A percentile compares a stretch with the other conserved stretches of the same genome.
Evolutionary conservation across 2,329 filamentous ascomycete species (phyloP).

Genomic region (Proliferodiscus dingleyae): DNA sequence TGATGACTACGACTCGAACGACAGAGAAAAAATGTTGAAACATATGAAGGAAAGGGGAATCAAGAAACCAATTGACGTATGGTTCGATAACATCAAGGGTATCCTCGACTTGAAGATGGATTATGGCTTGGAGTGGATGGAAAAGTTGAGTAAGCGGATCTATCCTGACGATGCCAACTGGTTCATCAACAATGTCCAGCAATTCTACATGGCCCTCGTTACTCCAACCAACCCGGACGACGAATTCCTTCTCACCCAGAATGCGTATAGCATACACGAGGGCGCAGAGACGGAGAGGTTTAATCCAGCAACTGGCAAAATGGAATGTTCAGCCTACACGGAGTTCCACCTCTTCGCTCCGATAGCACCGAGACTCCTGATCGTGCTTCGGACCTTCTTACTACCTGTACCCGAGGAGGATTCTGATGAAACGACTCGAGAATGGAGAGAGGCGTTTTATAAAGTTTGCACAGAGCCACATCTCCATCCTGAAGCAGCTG

Average conservation of each 20-base stretch:
- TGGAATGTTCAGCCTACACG: not conserved
- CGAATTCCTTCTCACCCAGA: constrained; percentile 33
- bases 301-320: not conserved
- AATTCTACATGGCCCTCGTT: constrained; percentile 29
- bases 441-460: not conserved
- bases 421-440: not conserved
- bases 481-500: not conserved
- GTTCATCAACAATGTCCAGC: constrained; percentile 25
- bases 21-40: constrained; percentile 22
- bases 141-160: constrained; percentile 19
- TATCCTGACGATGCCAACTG: constrained; percentile 30
- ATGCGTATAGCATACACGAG: constrained; percentile 30
- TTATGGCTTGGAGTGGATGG: constrained; percentile 22
- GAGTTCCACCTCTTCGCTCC: constrained; percentile 4
- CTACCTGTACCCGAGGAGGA: constrained; percentile 1
- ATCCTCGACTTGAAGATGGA: constrained; percentile 31
- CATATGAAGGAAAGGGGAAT: constrained; percentile 31
- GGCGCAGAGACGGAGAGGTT: constrained; percentile 13
- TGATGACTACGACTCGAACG: constrained; percentile 32
- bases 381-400: not conserved
- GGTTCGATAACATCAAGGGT: constrained; percentile 31
- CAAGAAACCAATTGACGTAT: constrained; percentile 30
- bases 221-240: constrained; percentile 20
- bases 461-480: not conserved
- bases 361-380: constrained; percentile 2